Evolutionary conservation across 1,284 basidiomycete genomes (phyloP).

Genomic region (Serendipita sp.): DNA sequence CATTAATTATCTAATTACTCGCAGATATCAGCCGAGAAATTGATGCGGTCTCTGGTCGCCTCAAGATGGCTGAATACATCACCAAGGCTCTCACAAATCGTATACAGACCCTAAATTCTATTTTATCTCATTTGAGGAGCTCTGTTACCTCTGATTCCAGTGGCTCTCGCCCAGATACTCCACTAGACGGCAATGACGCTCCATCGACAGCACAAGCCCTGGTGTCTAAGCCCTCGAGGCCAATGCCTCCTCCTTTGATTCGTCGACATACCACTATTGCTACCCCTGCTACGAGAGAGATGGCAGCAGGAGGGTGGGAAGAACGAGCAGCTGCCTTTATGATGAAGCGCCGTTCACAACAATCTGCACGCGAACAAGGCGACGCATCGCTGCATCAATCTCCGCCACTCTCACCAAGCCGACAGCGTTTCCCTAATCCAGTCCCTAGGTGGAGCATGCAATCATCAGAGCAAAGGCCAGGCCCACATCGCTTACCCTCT

Average conservation of each 20-base stretch:
- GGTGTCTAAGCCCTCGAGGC: not conserved
- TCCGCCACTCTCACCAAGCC: conserved; percentile 37
- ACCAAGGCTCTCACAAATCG: not conserved
- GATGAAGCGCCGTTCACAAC: conserved; percentile 1
- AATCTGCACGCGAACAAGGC: not conserved
- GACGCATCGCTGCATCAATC: conserved; percentile 31
- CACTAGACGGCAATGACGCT: not conserved
- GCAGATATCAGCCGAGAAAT: not conserved
- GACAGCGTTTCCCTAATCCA: not conserved
- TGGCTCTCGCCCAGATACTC: not conserved
- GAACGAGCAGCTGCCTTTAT: conserved; percentile 3
- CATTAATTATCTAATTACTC: not conserved
- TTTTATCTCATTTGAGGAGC: not conserved
- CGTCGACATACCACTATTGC: not conserved
- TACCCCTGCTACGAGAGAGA: not conserved
- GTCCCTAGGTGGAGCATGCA: not conserved
- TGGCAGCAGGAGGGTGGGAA: not conserved
- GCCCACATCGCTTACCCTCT: not conserved
- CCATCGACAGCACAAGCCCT: not conserved
- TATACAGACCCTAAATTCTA: not conserved
- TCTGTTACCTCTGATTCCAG: not conserved
- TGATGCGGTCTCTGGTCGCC: not conserved
- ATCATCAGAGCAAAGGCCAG: not conserved
- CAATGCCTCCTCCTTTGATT: not conserved
- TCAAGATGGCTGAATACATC: not conserved